Conservation (phyloP, 805 yeast genomes). For the Yarrowia osloensis region DNA sequence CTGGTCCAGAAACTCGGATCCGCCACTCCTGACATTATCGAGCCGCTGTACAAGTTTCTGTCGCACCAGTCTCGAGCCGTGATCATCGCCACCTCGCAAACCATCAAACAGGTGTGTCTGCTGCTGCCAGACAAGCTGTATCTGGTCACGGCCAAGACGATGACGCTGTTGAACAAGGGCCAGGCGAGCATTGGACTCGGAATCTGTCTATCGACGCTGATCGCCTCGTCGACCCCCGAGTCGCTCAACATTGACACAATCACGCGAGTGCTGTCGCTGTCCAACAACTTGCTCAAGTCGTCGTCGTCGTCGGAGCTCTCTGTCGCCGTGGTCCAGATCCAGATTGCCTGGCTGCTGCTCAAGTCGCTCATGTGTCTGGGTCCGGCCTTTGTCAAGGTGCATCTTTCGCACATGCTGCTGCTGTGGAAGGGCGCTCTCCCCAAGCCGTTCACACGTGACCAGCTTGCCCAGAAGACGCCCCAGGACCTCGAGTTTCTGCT, state of each 20-base stretch:
- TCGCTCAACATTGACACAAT: constrained; percentile 48
- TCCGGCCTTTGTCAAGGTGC: constrained; percentile 54
- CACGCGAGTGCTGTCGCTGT: constrained; percentile 45
- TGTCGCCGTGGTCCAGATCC: constrained; percentile 45
- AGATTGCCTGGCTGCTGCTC: constrained; percentile 62
- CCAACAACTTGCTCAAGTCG: constrained; percentile 47
- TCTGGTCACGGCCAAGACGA: constrained; percentile 37
- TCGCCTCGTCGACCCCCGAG: constrained; percentile 37
- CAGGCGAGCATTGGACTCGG: constrained; percentile 39
- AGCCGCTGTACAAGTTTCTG: constrained; percentile 26
- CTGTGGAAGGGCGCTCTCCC: constrained; percentile 66
- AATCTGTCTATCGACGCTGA: constrained; percentile 37
- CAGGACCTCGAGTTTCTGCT: constrained; percentile 44
- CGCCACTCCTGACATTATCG: constrained; percentile 35
- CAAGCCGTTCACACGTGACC: constrained; percentile 47
- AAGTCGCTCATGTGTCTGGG: constrained; percentile 67
- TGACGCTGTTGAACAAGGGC: constrained; percentile 34
- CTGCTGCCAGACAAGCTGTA: constrained; percentile 32
- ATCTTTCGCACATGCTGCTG: constrained; percentile 58
- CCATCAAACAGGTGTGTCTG: constrained; percentile 33
- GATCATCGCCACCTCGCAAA: constrained; percentile 29
- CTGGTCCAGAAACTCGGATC: constrained; percentile 40
- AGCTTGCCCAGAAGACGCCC: constrained; percentile 43
- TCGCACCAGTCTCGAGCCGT: constrained; percentile 33
- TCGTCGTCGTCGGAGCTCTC: constrained; percentile 48